Base-by-base conservation (phyloP, 495 filamentous ascomycete species). In the Penicillium malachiteum region DNA sequence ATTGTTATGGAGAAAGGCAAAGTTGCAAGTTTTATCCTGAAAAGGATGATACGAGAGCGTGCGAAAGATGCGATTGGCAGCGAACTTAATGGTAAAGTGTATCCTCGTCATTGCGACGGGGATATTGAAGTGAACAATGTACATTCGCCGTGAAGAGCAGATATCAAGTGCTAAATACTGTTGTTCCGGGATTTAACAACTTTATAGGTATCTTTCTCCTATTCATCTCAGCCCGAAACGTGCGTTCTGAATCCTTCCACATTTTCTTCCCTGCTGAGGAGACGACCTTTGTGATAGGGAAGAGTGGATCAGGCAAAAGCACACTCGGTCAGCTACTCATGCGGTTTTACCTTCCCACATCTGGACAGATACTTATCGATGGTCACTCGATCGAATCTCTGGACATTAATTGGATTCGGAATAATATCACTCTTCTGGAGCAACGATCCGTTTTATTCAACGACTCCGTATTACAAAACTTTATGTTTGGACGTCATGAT, bases 261-360 rank as follows among this genome's bases (percentile, higher is more conserved):
- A 13, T 82, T 96, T 79, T 78, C 57, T 96, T 97, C 56, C 81
- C 83, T 1, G 77, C 87, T 0, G 85, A 88, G 0, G 74, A 88
- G 62, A 86, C 88, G 5, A 91, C 84, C 3, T 97, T 95, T 58
- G 77, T 98, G 7, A 81, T 97, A 50, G 94, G 94, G 2, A 79
- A 79, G 50, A 96, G 91, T 59, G 94, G 94, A 1, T 96, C 91
- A 11, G 94, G 94, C 0, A 98, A 98, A 67, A 96, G 90, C 63
- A 97, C 94, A 0, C 64, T 98, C 8, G 84, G 86, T 2, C 91
- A 90, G 62, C 71, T 98, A 2, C 74, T 98, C 2, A 71, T 91
- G 48, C 80, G 85, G 32, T 89, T 92, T 63, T 96, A 96, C 62
- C 70, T 80, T 9, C 84, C 89, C 2, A 71, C 68, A 0, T 71